Conservation (phyloP, 2,329 filamentous ascomycete species). For the Coniochaeta sp. region DNA sequence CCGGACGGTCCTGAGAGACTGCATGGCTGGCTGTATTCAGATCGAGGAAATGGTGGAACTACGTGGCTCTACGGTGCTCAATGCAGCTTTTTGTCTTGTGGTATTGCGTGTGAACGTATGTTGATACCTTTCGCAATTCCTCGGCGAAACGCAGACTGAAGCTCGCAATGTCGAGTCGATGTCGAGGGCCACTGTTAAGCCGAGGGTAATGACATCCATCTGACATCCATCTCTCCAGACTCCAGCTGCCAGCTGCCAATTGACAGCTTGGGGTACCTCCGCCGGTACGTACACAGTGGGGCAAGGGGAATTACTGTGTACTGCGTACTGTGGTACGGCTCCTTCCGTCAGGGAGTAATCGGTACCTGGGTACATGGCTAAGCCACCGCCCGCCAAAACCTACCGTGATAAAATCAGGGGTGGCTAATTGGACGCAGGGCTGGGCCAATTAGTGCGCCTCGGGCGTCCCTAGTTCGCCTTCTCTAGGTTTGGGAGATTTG, state of each 20-base stretch:
- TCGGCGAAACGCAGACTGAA: neutral
- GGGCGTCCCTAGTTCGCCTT: too few species aligned
- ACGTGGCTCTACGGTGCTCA: neutral
- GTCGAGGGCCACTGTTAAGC: neutral
- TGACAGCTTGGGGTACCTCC: neutral
- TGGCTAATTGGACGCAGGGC: neutral
- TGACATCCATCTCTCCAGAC: neutral
- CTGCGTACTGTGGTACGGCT: neutral
- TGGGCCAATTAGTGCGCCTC: neutral
- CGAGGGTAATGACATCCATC: constrained; percentile 4
- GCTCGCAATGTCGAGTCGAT: neutral
- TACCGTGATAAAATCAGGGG: neutral
- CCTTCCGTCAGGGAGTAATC: neutral
- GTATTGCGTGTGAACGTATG: neutral
- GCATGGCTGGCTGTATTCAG: constrained; percentile 30
- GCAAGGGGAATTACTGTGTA: too few species aligned
- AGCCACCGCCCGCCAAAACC: neutral
- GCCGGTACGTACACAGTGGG: neutral
- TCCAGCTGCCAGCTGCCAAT: neutral
- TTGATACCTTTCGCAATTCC: neutral
- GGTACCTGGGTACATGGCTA: neutral
- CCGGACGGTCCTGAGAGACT: constrained; percentile 44
- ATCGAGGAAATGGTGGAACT: neutral
- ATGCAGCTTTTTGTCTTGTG: neutral
- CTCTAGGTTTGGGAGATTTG: too few species aligned